These are phyloP conservation scores for Chenopodium formosanum DNA, from an alignment of 148 eudicot species.

Conservation along the genomic window DNA sequence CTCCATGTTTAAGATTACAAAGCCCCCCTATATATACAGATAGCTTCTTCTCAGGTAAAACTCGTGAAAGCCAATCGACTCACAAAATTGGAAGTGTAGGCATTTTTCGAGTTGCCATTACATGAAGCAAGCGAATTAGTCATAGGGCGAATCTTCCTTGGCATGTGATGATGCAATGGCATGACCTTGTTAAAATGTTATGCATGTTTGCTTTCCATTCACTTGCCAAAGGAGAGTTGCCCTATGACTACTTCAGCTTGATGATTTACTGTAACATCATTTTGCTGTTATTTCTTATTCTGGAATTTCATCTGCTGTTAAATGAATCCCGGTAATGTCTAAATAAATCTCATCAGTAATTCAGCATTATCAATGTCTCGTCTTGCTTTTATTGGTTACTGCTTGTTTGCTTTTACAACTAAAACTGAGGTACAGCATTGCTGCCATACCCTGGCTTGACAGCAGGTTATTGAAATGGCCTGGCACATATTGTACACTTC, in stretches of 20 bases:
- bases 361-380: background rate
- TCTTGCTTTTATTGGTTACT: background rate
- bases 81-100: background rate
- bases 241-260: conserved; percentile 15
- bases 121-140: conserved; percentile 4
- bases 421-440: background rate
- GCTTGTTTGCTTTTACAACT: background rate
- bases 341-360: no score
- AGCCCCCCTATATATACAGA: background rate
- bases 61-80: background rate
- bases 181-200: background rate
- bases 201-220: background rate
- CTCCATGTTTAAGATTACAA: background rate
- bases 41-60: background rate
- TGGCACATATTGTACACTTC: no score
- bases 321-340: background rate
- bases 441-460: background rate
- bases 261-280: background rate
- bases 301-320: background rate
- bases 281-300: background rate
- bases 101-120: background rate
- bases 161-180: conserved; percentile 1
- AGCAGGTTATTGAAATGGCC: background rate
- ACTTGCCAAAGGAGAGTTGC: conserved; percentile 22
- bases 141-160: conserved; percentile 12